These are phyloP conservation scores for Groenewaldozyma auringiensis DNA, from an alignment of 1,139 yeast genomes.

Conservation along the genomic window DNA sequence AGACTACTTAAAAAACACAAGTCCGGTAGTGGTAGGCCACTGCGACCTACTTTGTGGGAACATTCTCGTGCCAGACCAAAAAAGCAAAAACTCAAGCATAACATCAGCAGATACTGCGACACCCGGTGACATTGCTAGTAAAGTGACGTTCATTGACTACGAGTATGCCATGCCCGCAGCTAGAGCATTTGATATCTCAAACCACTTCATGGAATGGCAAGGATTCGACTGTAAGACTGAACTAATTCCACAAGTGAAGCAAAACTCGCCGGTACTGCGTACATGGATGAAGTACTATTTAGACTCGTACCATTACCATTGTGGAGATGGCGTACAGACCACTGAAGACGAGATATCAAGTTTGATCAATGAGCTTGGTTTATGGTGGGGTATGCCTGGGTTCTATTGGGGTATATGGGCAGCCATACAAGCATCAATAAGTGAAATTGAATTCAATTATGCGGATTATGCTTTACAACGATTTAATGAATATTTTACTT, in stretches of 20 bases:
- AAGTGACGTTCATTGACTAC: constrained; percentile 63
- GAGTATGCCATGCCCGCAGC: constrained; percentile 80
- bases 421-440: constrained; percentile 62
- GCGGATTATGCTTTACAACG: constrained; percentile 52
- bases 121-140: constrained; percentile 10
- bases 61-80: constrained; percentile 49
- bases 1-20: constrained; percentile 33
- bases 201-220: constrained; percentile 83
- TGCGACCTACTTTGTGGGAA: constrained; percentile 70
- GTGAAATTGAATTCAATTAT: constrained; percentile 70
- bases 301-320: constrained; percentile 18
- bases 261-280: constrained; percentile 40
- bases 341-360: constrained; percentile 27
- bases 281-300: constrained; percentile 40
- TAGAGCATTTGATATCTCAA: constrained; percentile 76
- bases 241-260: constrained; percentile 49
- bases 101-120: neutral
- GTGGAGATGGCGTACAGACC: constrained; percentile 1
- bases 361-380: constrained; percentile 48
- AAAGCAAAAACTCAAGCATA: constrained; percentile 4
- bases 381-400: constrained; percentile 73
- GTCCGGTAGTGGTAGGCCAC: constrained; percentile 50
- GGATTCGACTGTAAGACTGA: constrained; percentile 65
- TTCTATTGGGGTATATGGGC: constrained; percentile 87
- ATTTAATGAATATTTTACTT: constrained; percentile 60